Percentiles rank a stretch among this genome's conserved stretches.
These are phyloP conservation scores for Zalaria obscura DNA, from an alignment of 2,329 filamentous ascomycete species.

Conservation along the genomic window DNA sequence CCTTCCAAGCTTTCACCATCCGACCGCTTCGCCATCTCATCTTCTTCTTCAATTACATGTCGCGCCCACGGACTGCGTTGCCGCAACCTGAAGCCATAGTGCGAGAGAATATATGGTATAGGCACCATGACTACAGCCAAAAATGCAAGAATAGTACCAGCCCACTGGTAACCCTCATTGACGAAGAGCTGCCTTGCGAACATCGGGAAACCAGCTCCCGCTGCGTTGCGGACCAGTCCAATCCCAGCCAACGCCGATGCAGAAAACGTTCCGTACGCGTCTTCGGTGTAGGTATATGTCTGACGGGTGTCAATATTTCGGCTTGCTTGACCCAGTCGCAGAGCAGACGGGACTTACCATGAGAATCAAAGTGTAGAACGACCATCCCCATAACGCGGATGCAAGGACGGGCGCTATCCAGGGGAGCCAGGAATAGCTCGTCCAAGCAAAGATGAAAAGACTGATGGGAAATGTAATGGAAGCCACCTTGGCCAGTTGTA, in stretches of 20 bases:
- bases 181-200: slow-evolving; percentile 18
- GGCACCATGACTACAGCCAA: slow-evolving; percentile 14
- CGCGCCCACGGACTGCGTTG: slow-evolving; percentile 24
- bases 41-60: slow-evolving; percentile 21
- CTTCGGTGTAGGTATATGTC: slow-evolving; percentile 24
- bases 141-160: slow-evolving; percentile 15
- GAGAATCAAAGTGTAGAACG: slow-evolving; percentile 8
- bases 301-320: slow-evolving; percentile 8
- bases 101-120: slow-evolving; percentile 16
- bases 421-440: slow-evolving; percentile 19
- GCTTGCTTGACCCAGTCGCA: slow-evolving; percentile 7
- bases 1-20: background rate
- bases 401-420: slow-evolving; percentile 32
- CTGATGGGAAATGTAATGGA: slow-evolving; percentile 27
- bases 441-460: slow-evolving; percentile 36
- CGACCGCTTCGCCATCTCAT: slow-evolving; percentile 2
- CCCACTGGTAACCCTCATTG: slow-evolving; percentile 17
- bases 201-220: slow-evolving; percentile 21
- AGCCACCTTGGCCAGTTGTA: slow-evolving; percentile 29
- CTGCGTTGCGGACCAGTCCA: slow-evolving; percentile 21
- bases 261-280: slow-evolving; percentile 25
- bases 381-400: slow-evolving; percentile 24
- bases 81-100: slow-evolving; percentile 19
- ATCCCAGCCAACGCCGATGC: slow-evolving; percentile 28
- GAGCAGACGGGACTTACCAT: slow-evolving; percentile 3